Conservation (phyloP, 306 rosid species). For the Dalbergia cochinchinensis region DNA sequence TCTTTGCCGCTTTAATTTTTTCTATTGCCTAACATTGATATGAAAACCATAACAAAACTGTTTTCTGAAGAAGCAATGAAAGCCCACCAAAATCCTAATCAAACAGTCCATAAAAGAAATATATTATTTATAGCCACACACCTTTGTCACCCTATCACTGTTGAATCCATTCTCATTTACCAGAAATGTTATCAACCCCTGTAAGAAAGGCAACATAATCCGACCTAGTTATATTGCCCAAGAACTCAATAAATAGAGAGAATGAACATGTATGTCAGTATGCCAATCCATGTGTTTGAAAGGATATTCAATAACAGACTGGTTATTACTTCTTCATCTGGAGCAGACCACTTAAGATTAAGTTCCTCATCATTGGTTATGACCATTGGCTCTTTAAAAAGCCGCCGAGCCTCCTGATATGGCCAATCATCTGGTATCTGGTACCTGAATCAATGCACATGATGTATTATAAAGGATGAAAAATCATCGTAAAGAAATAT, state of each 20-base stretch:
- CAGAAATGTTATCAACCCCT: constrained; percentile 83
- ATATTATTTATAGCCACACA: constrained; percentile 38
- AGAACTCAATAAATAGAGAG: constrained; percentile 9
- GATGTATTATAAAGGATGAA: constrained; percentile 30
- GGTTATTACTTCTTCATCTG: constrained; percentile 85
- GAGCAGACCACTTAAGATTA: constrained; percentile 90
- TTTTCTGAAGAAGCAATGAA: constrained; percentile 37
- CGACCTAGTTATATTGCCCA: constrained; percentile 39
- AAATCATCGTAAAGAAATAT: constrained; percentile 21
- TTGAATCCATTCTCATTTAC: constrained; percentile 97
- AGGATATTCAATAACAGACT: constrained; percentile 42
- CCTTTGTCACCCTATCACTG: constrained; percentile 92
- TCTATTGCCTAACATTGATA: constrained; percentile 76
- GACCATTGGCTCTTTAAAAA: constrained; percentile 87
- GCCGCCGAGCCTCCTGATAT: constrained; percentile 84
- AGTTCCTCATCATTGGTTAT: constrained; percentile 69
- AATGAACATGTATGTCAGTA: constrained; percentile 2
- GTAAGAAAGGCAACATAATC: constrained; percentile 45
- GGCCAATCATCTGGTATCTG: constrained; percentile 95
- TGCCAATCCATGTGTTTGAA: constrained; percentile 27
- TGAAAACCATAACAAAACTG: constrained; percentile 41
- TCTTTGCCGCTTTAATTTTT: constrained; percentile 95
- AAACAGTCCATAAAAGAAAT: constrained; percentile 7
- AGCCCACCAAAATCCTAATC: constrained; percentile 37
- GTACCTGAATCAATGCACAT: constrained; percentile 63